phyloP scores from a whole-genome alignment of 1,139 yeast species.

The Ogataea hybrid region DNA sequence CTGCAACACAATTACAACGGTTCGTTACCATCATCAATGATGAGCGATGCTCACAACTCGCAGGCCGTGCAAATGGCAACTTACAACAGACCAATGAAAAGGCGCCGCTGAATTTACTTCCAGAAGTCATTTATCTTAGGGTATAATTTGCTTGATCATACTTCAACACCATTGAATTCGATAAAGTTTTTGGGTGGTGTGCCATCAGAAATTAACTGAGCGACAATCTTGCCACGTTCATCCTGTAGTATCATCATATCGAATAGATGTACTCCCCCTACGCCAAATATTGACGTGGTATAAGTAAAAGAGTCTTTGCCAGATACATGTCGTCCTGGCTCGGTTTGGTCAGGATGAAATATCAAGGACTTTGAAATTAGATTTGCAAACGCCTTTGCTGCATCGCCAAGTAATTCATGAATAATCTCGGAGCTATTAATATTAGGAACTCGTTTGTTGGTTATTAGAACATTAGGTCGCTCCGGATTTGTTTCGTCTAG shows the following conservation, averaged over 20 bases:
- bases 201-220: constrained; percentile 3
- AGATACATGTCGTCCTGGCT: not conserved
- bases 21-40: constrained; percentile 62
- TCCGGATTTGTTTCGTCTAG: not conserved
- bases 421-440: not conserved
- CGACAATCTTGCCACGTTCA: constrained; percentile 6
- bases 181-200: no score
- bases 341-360: constrained; percentile 2
- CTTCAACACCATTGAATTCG: no score
- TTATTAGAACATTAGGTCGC: constrained; percentile 7
- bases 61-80: constrained; percentile 18
- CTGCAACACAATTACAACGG: constrained; percentile 76
- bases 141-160: no score
- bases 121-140: no score
- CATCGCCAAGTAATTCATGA: constrained; percentile 11
- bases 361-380: constrained; percentile 6
- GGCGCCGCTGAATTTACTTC: constrained; percentile 17
- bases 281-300: constrained; percentile 7
- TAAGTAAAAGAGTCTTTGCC: constrained; percentile 13
- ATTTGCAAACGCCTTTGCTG: constrained; percentile 19
- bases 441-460: constrained; percentile 8
- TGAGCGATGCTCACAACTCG: constrained; percentile 12
- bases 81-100: constrained; percentile 19
- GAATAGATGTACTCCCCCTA: constrained; percentile 15
- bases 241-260: constrained; percentile 20